These are phyloP conservation scores for Didymella keratinophila DNA, from an alignment of 2,329 filamentous ascomycete species.

Conservation along the genomic window DNA sequence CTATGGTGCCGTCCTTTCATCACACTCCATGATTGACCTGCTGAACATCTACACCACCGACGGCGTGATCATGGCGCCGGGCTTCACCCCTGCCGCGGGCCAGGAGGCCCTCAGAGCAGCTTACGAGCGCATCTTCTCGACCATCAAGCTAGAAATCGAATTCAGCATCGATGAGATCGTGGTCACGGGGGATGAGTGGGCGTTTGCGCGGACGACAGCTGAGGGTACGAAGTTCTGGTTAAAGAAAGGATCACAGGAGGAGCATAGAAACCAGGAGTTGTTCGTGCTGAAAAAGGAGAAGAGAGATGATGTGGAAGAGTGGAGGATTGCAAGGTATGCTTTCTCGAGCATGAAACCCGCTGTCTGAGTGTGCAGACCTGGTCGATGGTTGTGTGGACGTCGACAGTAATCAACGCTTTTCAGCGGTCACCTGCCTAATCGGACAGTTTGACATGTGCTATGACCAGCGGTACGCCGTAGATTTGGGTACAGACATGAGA, in stretches of 20 bases:
- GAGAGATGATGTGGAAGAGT: slow-evolving; percentile 2
- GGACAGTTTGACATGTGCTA: background rate
- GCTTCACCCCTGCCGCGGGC: slow-evolving; percentile 5
- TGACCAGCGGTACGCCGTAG: background rate
- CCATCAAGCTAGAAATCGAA: slow-evolving; percentile 16
- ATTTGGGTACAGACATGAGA: background rate
- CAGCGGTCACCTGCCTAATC: background rate
- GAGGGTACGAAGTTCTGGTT: slow-evolving; percentile 20
- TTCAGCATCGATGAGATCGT: slow-evolving; percentile 21
- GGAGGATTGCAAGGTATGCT: slow-evolving; percentile 20
- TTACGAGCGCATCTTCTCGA: slow-evolving; percentile 22
- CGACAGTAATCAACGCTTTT: background rate
- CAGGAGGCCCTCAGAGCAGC: slow-evolving; percentile 11
- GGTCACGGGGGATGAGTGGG: slow-evolving; percentile 12
- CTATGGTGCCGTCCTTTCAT: slow-evolving; percentile 15
- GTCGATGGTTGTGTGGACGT: background rate
- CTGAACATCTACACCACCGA: slow-evolving; percentile 20
- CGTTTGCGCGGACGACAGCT: slow-evolving; percentile 20
- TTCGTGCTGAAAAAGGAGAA: slow-evolving; percentile 11
- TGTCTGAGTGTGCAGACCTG: background rate
- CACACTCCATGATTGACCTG: slow-evolving; percentile 17
- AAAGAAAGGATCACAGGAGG: slow-evolving; percentile 18
- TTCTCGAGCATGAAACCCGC: slow-evolving; percentile 21
- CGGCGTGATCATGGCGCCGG: slow-evolving; percentile 13
- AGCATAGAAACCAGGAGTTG: slow-evolving; percentile 17